Evolutionary conservation across 371 early-diverging fungal species (phyloP).

Genomic region (Nematocida displodere): DNA sequence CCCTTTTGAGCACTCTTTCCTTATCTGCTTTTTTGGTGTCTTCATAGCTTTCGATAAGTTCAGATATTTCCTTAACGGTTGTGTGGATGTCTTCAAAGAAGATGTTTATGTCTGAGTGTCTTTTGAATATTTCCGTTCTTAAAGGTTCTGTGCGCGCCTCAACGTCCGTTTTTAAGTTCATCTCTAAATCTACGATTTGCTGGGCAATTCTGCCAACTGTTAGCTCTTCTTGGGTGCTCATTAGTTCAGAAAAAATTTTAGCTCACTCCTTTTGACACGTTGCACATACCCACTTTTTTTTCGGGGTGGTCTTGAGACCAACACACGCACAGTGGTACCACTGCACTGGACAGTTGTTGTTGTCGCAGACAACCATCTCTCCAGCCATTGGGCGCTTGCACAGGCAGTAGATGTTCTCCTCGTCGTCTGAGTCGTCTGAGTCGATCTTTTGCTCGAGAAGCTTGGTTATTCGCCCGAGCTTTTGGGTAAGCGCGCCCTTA

Average conservation of each 20-base stretch:
- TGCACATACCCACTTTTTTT: constrained; percentile 82
- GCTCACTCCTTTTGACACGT: constrained; percentile 66
- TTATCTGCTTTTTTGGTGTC: background rate
- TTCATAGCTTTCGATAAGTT: background rate
- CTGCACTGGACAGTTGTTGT: constrained; percentile 71
- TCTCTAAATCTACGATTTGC: constrained; percentile 24
- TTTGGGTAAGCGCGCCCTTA: constrained; percentile 13
- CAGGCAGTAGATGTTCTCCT: constrained; percentile 55
- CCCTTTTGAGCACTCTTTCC: constrained; percentile 29
- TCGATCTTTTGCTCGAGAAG: constrained; percentile 18
- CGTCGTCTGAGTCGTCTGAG: constrained; percentile 11
- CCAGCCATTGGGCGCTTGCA: constrained; percentile 60
- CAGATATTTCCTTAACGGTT: background rate
- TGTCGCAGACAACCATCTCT: constrained; percentile 65
- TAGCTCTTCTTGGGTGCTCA: too few relatives aligned
- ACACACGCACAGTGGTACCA: constrained; percentile 91
- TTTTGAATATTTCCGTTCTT: background rate
- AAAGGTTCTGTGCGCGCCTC: background rate
- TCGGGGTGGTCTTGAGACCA: constrained; percentile 74
- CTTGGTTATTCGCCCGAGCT: constrained; percentile 1
- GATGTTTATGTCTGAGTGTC: background rate
- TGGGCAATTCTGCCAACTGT: too few relatives aligned
- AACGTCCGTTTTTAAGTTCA: background rate
- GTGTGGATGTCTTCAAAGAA: background rate
- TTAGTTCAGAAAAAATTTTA: constrained; percentile 29